phyloP scores from a whole-genome alignment of 768 basidiomycete species.

The Auriscalpium vulgare region DNA sequence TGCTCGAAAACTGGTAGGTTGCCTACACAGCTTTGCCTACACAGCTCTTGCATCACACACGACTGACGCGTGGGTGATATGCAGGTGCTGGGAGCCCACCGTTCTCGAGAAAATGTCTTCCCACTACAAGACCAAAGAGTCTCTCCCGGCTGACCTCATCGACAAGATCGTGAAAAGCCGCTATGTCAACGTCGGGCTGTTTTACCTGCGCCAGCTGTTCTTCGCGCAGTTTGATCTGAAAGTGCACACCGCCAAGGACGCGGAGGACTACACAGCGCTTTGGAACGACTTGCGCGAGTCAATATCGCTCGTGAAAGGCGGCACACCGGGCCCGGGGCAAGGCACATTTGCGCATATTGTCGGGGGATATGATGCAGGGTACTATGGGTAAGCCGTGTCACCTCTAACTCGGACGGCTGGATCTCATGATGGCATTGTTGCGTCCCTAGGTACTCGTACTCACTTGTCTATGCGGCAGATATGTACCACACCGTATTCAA shows the following conservation, averaged over 20 bases:
- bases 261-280: slow-evolving; percentile 66
- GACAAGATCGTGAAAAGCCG: slow-evolving; percentile 69
- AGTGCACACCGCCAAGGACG: slow-evolving; percentile 60
- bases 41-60: background rate
- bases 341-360: slow-evolving; percentile 71
- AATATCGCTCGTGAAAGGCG: slow-evolving; percentile 62
- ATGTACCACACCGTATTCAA: slow-evolving; percentile 76
- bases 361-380: slow-evolving; percentile 63
- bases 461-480: slow-evolving; percentile 53
- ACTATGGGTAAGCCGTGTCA: slow-evolving; percentile 50
- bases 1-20: slow-evolving; percentile 80
- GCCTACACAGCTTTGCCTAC: slow-evolving; percentile 3
- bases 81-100: slow-evolving; percentile 74
- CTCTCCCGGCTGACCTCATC: slow-evolving; percentile 65
- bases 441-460: slow-evolving; percentile 48
- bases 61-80: background rate
- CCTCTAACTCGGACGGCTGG: background rate
- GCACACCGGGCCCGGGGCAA: slow-evolving; percentile 58
- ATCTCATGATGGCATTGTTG: background rate
- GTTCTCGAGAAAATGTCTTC: slow-evolving; percentile 73
- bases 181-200: slow-evolving; percentile 77
- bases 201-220: slow-evolving; percentile 78
- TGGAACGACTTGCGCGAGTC: slow-evolving; percentile 70
- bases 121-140: slow-evolving; percentile 70
- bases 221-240: slow-evolving; percentile 75